Evolutionary conservation across 1,284 basidiomycete species (phyloP), one percentile per base, ranked within the genome.

Genomic region (Chiua sp.): DNA sequence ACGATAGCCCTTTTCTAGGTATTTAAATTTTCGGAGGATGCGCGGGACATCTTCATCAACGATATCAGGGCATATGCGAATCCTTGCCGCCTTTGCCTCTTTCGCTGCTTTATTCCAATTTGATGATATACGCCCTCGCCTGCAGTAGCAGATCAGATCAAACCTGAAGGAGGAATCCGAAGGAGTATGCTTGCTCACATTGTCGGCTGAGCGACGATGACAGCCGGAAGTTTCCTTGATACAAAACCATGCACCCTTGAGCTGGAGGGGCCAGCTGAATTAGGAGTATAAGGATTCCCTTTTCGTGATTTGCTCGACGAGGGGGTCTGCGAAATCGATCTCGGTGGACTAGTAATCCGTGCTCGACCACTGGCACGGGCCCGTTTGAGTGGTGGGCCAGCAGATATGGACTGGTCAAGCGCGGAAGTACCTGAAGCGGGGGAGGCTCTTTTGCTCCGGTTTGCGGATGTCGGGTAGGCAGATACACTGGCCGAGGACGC

Each of bases 1-100:
- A 22, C 72, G 59, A 54, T 87, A 88, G 13, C 75, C 75, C 37
- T 72, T 72, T 65, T 88, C 87, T 18, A 85, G 61, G 66, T 88
- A 88, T 54, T 62, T 61, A 58, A 88, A 88, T 22, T 65, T 68
- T 0, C 71, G 63, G 3, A 77, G 68, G 13, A 82, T 65, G 3
- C 64, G 68, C 0, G 86, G 86, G 3, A 82, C 63, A 18, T 78
- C 73, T 39, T 86, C 80, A 8, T 79, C 78, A 61, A 82, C 78
- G 7, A 86, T 70, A 3, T 79, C 74, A 52, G 83, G 83, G 18
- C 78, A 73, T 59, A 89, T 77, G 1, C 68, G 75, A 12, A 89
- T 75, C 2, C 71, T 55, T 6, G 80, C 82, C 10, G 85, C 84
- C 26, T 70, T 69, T 7, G 65, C 68, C 18, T 67, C 66, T 51